A percentile compares a stretch with the other conserved stretches of the same genome.
Conservation (phyloP, 495 filamentous ascomycete genomes). For the Aspergillus wentii region DNA sequence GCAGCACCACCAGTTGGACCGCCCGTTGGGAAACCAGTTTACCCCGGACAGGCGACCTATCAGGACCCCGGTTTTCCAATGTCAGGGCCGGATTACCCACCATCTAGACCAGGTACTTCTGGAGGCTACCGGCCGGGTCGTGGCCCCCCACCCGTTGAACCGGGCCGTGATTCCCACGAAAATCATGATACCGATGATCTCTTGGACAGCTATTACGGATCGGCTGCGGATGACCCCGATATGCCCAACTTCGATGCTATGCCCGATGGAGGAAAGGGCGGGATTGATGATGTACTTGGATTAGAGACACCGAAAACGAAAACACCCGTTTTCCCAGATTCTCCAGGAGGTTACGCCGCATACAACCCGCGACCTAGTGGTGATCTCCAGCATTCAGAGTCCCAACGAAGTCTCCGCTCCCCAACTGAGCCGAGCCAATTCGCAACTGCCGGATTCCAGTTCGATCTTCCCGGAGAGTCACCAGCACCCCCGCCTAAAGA, state of each 20-base stretch:
- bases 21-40: constrained; percentile 15
- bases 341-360: constrained; percentile 25
- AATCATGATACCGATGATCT: constrained; percentile 24
- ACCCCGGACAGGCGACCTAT: constrained; percentile 31
- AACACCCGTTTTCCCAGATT: constrained; percentile 14
- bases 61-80: constrained; percentile 21
- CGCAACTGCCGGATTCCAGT: constrained; percentile 51
- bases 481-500: constrained; percentile 44
- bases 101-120: too few species aligned
- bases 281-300: constrained; percentile 47
- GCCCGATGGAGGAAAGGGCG: constrained; percentile 30
- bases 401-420: constrained; percentile 61
- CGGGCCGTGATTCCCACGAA: constrained; percentile 8
- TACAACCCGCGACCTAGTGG: constrained; percentile 31
- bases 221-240: constrained; percentile 41
- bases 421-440: constrained; percentile 46
- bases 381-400: constrained; percentile 49
- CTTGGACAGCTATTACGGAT: constrained; percentile 37
- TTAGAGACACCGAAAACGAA: constrained; percentile 28
- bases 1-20: constrained; percentile 9
- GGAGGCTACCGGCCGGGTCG: too few species aligned
- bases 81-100: too few species aligned
- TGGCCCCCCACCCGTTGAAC: too few species aligned
- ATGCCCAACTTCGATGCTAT: constrained; percentile 74
- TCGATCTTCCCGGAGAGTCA: constrained; percentile 64